phyloP scores from a whole-genome alignment of 1,139 yeast species.

The Yamadazyma sp. region DNA sequence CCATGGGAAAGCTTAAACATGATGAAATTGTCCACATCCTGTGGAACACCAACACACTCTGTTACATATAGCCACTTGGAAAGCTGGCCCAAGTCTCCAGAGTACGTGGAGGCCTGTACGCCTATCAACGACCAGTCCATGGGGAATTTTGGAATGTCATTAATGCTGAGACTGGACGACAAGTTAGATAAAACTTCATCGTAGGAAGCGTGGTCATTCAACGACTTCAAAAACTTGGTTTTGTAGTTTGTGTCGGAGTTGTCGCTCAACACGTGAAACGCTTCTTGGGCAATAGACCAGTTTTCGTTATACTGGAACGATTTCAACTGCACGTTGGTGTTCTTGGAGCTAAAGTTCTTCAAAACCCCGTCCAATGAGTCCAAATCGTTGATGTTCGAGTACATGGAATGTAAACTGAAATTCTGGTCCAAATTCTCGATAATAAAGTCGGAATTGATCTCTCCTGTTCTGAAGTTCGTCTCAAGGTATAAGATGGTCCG shows the following conservation, averaged over 20 bases:
- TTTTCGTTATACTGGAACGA: constrained; percentile 84
- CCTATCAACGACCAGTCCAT: constrained; percentile 67
- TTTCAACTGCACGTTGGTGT: constrained; percentile 55
- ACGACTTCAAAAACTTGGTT: constrained; percentile 38
- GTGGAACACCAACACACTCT: constrained; percentile 34
- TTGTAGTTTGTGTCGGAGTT: constrained; percentile 28
- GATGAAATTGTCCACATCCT: constrained; percentile 57
- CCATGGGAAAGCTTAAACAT: constrained; percentile 68
- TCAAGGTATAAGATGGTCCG: constrained; percentile 88
- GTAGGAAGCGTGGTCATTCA: constrained; percentile 42
- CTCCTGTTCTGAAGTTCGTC: constrained; percentile 57
- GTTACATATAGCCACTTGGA: constrained; percentile 54
- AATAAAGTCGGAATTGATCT: constrained; percentile 29
- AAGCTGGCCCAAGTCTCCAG: constrained; percentile 55
- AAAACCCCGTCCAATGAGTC: constrained; percentile 90
- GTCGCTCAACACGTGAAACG: constrained; percentile 69
- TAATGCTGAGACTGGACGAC: constrained; percentile 20
- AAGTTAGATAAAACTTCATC: constrained; percentile 41
- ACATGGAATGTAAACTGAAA: constrained; percentile 68
- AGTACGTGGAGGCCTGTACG: constrained; percentile 68
- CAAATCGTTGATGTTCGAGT: constrained; percentile 82
- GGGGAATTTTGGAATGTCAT: constrained; percentile 29
- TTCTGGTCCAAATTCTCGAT: constrained; percentile 42
- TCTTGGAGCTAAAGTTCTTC: constrained; percentile 67
- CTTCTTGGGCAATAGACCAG: constrained; percentile 87